Evolutionary conservation across 2,329 filamentous ascomycete species (phyloP).

Genomic region (Aspergillus flavus): DNA sequence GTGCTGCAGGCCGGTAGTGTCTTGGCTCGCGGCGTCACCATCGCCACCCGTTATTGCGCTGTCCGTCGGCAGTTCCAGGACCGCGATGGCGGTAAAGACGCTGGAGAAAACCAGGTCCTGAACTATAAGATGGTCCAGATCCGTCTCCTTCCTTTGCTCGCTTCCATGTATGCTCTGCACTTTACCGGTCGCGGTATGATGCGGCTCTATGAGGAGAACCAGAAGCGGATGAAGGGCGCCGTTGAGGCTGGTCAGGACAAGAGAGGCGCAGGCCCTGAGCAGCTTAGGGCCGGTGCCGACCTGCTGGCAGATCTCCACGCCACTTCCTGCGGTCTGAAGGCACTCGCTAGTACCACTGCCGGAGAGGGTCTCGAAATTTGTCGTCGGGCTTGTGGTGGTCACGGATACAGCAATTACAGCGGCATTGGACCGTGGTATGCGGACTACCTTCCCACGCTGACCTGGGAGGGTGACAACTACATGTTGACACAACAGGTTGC

Average conservation of each 20-base stretch:
- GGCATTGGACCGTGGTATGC: constrained; percentile 77
- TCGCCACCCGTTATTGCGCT: constrained; percentile 73
- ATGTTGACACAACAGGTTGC: constrained; percentile 81
- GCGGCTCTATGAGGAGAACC: constrained; percentile 70
- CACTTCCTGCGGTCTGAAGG: constrained; percentile 75
- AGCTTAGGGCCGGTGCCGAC: constrained; percentile 66
- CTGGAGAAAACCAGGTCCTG: constrained; percentile 72
- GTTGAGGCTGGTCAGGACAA: constrained; percentile 47
- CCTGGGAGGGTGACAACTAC: constrained; percentile 80
- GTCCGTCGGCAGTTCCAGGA: constrained; percentile 79
- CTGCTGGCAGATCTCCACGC: constrained; percentile 74
- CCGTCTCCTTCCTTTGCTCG: constrained; percentile 70
- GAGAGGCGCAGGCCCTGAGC: constrained; percentile 67
- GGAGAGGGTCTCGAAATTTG: constrained; percentile 75
- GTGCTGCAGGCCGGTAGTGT: constrained; percentile 73
- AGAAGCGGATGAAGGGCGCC: constrained; percentile 63
- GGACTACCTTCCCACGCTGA: constrained; percentile 71
- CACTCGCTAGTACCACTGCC: constrained; percentile 70
- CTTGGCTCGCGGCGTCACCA: constrained; percentile 74
- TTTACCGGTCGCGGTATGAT: constrained; percentile 80
- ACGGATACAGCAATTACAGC: constrained; percentile 74
- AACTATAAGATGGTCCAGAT: constrained; percentile 83
- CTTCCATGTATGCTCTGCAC: constrained; percentile 75
- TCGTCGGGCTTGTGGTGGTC: constrained; percentile 74
- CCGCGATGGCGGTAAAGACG: constrained; percentile 62